Evolutionary conservation across 176 grass and related monocot genomes (phyloP).

Genomic region (Ananas comosus): DNA sequence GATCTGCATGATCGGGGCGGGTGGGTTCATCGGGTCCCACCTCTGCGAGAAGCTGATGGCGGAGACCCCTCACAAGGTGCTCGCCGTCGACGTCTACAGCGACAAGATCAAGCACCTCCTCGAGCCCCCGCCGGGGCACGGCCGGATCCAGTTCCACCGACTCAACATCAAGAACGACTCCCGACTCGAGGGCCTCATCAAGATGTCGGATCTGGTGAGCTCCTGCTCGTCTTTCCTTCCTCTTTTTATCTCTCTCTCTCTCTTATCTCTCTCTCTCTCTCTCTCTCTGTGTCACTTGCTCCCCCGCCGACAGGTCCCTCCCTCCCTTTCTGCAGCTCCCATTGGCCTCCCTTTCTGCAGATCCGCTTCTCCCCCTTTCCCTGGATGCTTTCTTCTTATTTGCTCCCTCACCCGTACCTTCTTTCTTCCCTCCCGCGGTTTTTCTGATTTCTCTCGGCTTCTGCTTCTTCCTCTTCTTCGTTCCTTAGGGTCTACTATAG

Average conservation of each 20-base stretch:
- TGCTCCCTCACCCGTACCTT: no score
- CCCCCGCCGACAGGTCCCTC: no score
- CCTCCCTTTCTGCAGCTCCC: no score
- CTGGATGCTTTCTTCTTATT: no score
- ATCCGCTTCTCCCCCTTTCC: no score
- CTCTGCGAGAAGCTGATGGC: slow-evolving; percentile 97
- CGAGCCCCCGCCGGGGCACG: slow-evolving; percentile 23
- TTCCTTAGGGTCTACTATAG: background rate
- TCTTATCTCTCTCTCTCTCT: no score
- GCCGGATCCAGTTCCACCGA: slow-evolving; percentile 86
- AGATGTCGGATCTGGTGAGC: slow-evolving; percentile 82
- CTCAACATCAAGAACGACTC: slow-evolving; percentile 98
- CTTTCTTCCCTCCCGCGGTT: no score
- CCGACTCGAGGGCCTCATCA: slow-evolving; percentile 84
- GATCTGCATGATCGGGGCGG: slow-evolving; percentile 94
- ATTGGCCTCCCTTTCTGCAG: no score
- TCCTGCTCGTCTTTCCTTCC: no score
- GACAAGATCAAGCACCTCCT: slow-evolving; percentile 99
- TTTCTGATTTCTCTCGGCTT: background rate
- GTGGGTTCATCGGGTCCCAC: slow-evolving; percentile 96
- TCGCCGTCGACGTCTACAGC: slow-evolving; percentile 89
- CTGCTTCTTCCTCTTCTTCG: background rate
- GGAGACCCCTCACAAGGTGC: slow-evolving; percentile 60
- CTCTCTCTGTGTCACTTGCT: background rate
- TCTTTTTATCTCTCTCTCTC: background rate